Base-by-base conservation (phyloP, 2,329 filamentous ascomycete genomes). In the Colletotrichum neosansevieriae region DNA sequence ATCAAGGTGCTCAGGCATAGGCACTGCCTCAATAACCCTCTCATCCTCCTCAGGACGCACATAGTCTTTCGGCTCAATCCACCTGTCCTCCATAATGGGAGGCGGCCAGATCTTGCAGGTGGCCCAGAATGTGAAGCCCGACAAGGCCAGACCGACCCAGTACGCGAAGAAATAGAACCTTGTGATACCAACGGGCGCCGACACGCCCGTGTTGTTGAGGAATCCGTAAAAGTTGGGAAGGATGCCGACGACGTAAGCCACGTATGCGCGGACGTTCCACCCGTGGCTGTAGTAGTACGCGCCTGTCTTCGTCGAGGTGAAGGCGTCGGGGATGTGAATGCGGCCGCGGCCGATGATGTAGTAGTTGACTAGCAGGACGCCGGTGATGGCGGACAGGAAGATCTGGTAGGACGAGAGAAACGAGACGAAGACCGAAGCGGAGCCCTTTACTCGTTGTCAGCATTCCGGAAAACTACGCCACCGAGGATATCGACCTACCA, bases 91-190 rank as follows among this genome's bases (percentile, higher is more conserved):
- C 51, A 70, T 60, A 38, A 63, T 69, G 0, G 61, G 61, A 0
- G 71, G 68, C 17, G 72, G 72, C 62, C 69, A 74, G 29, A 74
- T 40, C 40, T 54, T 67, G 63, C 71, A 71, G 1, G 63, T 32
- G 2, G 49, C 17, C 71, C 67, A 74, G 45, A 75, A 80, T 0
- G 71, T 68, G 1, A 65, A 53, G 19, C 76, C 75, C 7, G 73
- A 73, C 11, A 88, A 76, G 59, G 84, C 81, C 63, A 89, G 80
- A 3, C 84, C 82, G 6, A 88, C 85, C 71, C 83, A 83, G 63
- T 83, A 85, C 0, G 86, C 86, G 24, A 89, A 78, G 69, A 86
- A 87, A 72, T 89, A 89, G 75, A 88, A 88, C 15, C 75, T 73
- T 0, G 74, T 76, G 3, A 79, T 72, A 0, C 75, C 76, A 0